Conservation (phyloP, 83 land plant species). For the Diphasiastrum complanatum region DNA sequence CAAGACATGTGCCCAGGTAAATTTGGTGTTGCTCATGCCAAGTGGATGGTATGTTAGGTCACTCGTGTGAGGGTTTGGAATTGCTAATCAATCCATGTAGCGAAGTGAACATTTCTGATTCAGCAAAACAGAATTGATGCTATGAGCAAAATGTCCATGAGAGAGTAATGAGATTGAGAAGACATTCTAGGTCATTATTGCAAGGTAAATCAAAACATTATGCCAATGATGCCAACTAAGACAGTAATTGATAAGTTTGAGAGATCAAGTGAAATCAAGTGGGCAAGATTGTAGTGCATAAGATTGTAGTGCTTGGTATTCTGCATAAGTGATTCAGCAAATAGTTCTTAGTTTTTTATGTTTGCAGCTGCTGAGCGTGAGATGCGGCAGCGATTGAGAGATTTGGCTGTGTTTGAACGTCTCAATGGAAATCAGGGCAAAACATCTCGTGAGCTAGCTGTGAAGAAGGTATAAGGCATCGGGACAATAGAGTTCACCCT, state of each 20-base stretch:
- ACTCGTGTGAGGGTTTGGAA: not conserved
- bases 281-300: not conserved
- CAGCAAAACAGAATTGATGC: not conserved
- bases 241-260: not conserved
- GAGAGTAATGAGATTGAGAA: not conserved
- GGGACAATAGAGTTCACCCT: no score
- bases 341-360: not conserved
- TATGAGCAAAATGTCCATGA: not conserved
- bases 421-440: conserved; percentile 57
- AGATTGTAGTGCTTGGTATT: not conserved
- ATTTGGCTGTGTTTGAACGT: conserved; percentile 86
- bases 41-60: no score
- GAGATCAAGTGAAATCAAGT: not conserved
- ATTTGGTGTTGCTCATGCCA: no score
- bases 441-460: conserved; percentile 69
- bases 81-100: not conserved
- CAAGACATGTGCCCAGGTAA: conserved; percentile 42
- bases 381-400: conserved; percentile 70
- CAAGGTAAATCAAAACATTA: not conserved
- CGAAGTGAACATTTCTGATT: not conserved
- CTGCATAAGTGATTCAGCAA: not conserved
- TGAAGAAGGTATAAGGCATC: conserved; percentile 89
- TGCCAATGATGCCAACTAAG: not conserved
- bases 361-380: conserved; percentile 56
- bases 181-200: not conserved